phyloP scores from a whole-genome alignment of 2,329 filamentous ascomycete genomes.

The Xylaria sp. region DNA sequence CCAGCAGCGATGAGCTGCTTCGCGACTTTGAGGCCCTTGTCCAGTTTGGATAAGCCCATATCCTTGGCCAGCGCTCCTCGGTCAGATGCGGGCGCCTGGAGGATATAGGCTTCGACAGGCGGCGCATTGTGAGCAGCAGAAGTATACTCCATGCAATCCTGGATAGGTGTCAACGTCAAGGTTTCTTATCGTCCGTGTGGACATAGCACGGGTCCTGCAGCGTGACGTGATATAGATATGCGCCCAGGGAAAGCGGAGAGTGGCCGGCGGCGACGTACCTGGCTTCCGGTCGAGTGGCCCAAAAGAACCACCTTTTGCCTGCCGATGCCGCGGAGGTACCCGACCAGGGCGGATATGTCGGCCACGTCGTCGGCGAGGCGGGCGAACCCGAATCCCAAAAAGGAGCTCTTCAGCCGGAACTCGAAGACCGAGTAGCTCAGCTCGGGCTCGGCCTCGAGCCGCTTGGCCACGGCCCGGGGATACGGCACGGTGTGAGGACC shows the following conservation, averaged over 20 bases:
- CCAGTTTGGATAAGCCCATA: constrained; percentile 47
- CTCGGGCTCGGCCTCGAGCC: constrained; percentile 42
- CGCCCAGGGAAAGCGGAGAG: not conserved
- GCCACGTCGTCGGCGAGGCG: constrained; percentile 55
- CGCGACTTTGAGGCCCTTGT: constrained; percentile 52
- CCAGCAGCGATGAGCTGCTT: constrained; percentile 58
- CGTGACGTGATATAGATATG: not conserved
- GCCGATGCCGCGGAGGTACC: constrained; percentile 55
- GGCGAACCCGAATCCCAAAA: constrained; percentile 53
- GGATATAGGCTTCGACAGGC: constrained; percentile 72
- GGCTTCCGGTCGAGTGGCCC: constrained; percentile 62
- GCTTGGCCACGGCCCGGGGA: constrained; percentile 49
- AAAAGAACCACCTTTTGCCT: constrained; percentile 57
- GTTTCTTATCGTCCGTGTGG: not conserved
- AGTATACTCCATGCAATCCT: constrained; percentile 62
- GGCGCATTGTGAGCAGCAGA: constrained; percentile 45
- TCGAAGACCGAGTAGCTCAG: constrained; percentile 59
- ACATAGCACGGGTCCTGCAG: too few species aligned
- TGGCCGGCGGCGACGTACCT: constrained; percentile 41
- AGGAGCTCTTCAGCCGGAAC: constrained; percentile 58
- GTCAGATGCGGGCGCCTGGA: constrained; percentile 82
- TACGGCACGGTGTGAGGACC: constrained; percentile 69
- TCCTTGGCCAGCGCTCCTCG: constrained; percentile 62
- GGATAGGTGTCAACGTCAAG: not conserved
- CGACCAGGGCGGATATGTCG: constrained; percentile 56